phyloP scores from a whole-genome alignment of 2,329 filamentous ascomycete species.

The Ambrosiella beaveri region DNA sequence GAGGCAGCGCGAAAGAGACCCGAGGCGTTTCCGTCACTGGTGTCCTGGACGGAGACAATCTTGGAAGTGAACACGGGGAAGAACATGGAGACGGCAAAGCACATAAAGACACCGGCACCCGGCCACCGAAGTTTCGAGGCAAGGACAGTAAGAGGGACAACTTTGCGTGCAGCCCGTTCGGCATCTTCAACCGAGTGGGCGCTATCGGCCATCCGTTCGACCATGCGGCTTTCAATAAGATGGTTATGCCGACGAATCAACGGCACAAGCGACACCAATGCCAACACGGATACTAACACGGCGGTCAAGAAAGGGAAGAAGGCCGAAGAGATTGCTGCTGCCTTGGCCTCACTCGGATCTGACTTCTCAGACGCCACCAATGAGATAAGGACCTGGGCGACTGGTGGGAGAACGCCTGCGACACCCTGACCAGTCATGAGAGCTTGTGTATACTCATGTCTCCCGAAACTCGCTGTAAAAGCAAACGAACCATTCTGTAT shows the following conservation, averaged over 20 bases:
- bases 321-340: constrained; percentile 44
- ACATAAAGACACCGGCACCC: constrained; percentile 58
- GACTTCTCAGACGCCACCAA: constrained; percentile 28
- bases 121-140: constrained; percentile 67
- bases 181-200: constrained; percentile 34
- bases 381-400: constrained; percentile 75
- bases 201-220: constrained; percentile 31
- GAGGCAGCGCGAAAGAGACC: constrained; percentile 51
- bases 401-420: constrained; percentile 73
- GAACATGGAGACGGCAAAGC: constrained; percentile 77
- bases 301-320: constrained; percentile 87
- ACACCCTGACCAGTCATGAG: constrained; percentile 92
- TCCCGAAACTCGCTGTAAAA: constrained; percentile 70
- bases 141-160: constrained; percentile 42
- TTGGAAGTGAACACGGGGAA: constrained; percentile 81
- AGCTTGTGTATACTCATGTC: constrained; percentile 80
- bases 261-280: constrained; percentile 58
- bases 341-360: constrained; percentile 16
- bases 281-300: constrained; percentile 51
- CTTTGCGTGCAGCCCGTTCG: constrained; percentile 32
- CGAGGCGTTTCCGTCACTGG: constrained; percentile 21
- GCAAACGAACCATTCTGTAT: constrained; percentile 92
- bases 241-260: constrained; percentile 45
- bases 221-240: constrained; percentile 32
- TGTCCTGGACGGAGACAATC: constrained; percentile 29